phyloP scores from a whole-genome alignment of 2,329 filamentous ascomycete species.

The Xylaria sp. region DNA sequence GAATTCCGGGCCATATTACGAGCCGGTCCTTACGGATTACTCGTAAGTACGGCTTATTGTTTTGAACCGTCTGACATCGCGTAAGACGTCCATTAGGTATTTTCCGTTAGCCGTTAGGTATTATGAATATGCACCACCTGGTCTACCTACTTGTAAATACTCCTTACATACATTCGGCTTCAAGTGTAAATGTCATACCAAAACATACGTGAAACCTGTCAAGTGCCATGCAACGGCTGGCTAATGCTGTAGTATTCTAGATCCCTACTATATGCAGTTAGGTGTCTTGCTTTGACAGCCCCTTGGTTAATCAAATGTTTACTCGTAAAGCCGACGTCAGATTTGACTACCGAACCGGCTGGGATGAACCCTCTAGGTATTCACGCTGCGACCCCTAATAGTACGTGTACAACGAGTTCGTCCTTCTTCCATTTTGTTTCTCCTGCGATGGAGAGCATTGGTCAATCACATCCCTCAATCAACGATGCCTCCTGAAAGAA shows the following conservation, averaged over 20 bases:
- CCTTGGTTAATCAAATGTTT: neutral
- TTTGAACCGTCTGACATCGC: neutral
- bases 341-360: neutral
- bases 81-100: too few species aligned
- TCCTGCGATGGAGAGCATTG: neutral
- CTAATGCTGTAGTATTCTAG: neutral
- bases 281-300: neutral
- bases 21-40: neutral
- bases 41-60: neutral
- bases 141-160: too few species aligned
- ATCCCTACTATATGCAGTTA: neutral
- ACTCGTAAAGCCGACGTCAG: neutral
- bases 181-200: neutral
- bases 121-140: too few species aligned
- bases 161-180: neutral
- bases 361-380: neutral
- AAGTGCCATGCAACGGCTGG: neutral
- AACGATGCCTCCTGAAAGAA: neutral
- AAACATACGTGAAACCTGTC: neutral
- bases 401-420: neutral
- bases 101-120: too few species aligned
- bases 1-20: neutral
- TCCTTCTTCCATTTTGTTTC: neutral
- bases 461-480: neutral
- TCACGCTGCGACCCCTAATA: neutral